Evolutionary conservation across 164 flowering plant species (phyloP).

Genomic region (Nelumbo lutea): DNA sequence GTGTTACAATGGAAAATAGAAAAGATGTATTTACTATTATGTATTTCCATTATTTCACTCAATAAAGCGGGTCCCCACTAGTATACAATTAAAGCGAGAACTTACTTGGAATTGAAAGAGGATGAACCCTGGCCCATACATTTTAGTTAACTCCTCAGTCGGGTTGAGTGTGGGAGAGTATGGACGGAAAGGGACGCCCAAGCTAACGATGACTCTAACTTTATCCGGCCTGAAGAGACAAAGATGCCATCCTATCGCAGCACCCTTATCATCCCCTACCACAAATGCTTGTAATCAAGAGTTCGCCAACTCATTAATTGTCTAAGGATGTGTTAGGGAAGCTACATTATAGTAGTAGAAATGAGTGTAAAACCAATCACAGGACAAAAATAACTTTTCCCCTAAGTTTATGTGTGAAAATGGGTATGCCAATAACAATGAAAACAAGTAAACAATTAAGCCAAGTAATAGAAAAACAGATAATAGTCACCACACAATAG

Average conservation of each 20-base stretch:
- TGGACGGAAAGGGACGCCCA: constrained; percentile 31
- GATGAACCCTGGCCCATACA: constrained; percentile 37
- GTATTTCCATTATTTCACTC: neutral
- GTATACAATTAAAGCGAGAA: neutral
- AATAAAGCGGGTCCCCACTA: neutral
- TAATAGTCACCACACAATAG: too few relatives aligned
- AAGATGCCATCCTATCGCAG: constrained; percentile 38
- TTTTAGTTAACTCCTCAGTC: constrained; percentile 9
- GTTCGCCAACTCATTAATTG: too few relatives aligned
- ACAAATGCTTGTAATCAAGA: constrained; percentile 33
- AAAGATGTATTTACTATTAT: too few relatives aligned
- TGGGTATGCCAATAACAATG: too few relatives aligned
- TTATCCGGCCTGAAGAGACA: constrained; percentile 7
- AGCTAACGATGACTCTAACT: constrained; percentile 36
- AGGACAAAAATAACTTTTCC: too few relatives aligned
- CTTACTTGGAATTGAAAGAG: constrained; percentile 46
- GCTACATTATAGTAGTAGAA: too few relatives aligned
- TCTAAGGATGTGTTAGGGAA: too few relatives aligned
- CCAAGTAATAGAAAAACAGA: too few relatives aligned
- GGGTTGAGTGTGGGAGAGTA: constrained; percentile 18
- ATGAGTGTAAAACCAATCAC: too few relatives aligned
- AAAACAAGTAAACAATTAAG: too few relatives aligned
- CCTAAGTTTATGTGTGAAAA: too few relatives aligned
- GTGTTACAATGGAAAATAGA: too few relatives aligned
- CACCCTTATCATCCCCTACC: constrained; percentile 61